These are phyloP conservation scores for Zangia roseola DNA, from an alignment of 768 basidiomycete species.

Conservation along the genomic window DNA sequence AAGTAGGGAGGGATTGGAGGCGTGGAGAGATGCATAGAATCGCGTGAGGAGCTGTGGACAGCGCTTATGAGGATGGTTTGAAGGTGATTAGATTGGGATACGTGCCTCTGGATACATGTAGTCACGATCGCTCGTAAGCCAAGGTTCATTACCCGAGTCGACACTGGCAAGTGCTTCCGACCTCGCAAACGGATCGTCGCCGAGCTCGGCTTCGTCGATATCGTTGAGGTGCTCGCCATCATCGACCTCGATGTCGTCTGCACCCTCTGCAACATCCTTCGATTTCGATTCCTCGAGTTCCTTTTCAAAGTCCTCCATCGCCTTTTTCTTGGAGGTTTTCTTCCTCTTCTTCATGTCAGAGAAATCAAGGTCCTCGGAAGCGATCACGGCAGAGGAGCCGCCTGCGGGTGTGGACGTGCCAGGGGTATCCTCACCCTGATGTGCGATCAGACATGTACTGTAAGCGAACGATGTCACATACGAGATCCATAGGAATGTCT, in stretches of 20 bases:
- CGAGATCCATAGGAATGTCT: slow-evolving; percentile 81
- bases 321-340: slow-evolving; percentile 86
- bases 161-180: slow-evolving; percentile 56
- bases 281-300: slow-evolving; percentile 74
- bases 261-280: slow-evolving; percentile 61
- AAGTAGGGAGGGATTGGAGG: slow-evolving; percentile 89
- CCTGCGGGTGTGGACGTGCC: slow-evolving; percentile 60
- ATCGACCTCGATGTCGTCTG: slow-evolving; percentile 52
- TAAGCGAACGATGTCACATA: slow-evolving; percentile 35
- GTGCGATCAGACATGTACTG: neutral
- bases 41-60: slow-evolving; percentile 76
- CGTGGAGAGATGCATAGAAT: slow-evolving; percentile 88
- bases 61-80: neutral
- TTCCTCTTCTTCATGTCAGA: slow-evolving; percentile 98
- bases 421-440: slow-evolving; percentile 60
- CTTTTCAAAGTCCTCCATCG: slow-evolving; percentile 93
- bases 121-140: slow-evolving; percentile 91
- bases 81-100: neutral
- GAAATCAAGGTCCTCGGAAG: slow-evolving; percentile 84
- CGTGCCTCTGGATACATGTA: slow-evolving; percentile 92
- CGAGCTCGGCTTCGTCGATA: slow-evolving; percentile 80
- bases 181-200: slow-evolving; percentile 81
- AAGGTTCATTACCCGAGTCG: slow-evolving; percentile 79
- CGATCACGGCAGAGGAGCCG: slow-evolving; percentile 38
- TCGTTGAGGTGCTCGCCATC: slow-evolving; percentile 66